Base-by-base conservation (phyloP, 2,329 filamentous ascomycete species). In the Pyrenochaeta sp. region DNA sequence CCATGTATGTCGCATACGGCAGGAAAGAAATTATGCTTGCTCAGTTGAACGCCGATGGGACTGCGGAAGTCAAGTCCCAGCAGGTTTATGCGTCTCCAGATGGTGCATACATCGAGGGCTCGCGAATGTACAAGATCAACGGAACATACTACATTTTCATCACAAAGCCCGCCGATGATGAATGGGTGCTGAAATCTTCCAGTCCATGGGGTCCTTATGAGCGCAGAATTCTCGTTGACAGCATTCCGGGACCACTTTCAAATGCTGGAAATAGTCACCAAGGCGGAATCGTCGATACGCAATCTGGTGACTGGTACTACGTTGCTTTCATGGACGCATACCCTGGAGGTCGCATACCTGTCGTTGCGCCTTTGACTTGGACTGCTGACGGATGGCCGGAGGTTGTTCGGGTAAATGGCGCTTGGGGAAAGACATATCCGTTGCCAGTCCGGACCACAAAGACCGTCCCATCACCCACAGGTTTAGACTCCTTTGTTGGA, bases 1-100 rank as follows among this genome's bases (percentile, higher is more conserved):
- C 79, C 0, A 83, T 86, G 77, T 87, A 86, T 45, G 79, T 87
- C 0, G 82, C 78, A 0, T 85, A 85, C 59, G 84, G 83, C 4
- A 79, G 76, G 41, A 78, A 70, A 0, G 74, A 80, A 2, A 78
- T 87, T 45, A 72, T 58, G 7, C 78, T 87, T 1, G 81, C 84
- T 1, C 78, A 85, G 61, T 74, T 87, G 2, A 78, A 78, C 14
- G 55, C 68, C 0, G 81, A 86, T 51, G 82, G 80, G 0, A 69
- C 82, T 0, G 75, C 72, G 23, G 69, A 83, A 44, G 78, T 81
- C 10, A 77, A 75, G 37, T 74, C 75, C 0, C 72, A 83, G 52
- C 57, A 73, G 17, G 80, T 86, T 3, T 82, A 80, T 61, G 71
- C 54, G 4, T 51, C 60, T 12, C 71, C 76, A 3, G 71, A 77